These are phyloP conservation scores for Fusarium sp. DNA, from an alignment of 2,329 filamentous ascomycete species.

Conservation along the genomic window DNA sequence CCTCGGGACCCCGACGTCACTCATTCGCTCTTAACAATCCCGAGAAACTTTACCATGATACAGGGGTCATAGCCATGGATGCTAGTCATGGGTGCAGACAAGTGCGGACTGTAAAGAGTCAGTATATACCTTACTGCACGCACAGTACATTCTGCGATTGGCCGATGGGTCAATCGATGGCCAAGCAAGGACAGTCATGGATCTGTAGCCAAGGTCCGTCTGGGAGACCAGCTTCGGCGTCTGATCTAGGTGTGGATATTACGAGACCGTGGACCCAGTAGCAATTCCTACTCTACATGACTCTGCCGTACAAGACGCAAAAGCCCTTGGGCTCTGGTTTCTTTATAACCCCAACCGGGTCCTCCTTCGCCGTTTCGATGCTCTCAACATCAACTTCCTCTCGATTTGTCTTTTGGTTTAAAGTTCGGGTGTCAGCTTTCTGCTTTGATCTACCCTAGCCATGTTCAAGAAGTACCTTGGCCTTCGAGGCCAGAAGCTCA, in stretches of 20 bases:
- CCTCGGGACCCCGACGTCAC: not conserved
- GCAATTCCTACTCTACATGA: constrained; percentile 29
- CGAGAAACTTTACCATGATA: constrained; percentile 6
- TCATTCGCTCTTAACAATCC: not conserved
- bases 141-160: constrained; percentile 5
- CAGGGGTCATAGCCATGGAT: constrained; percentile 17
- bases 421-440: constrained; percentile 8
- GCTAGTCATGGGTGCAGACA: constrained; percentile 1
- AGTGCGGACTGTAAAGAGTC: constrained; percentile 9
- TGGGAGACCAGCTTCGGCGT: constrained; percentile 4
- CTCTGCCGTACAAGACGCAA: constrained; percentile 27
- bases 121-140: constrained; percentile 2
- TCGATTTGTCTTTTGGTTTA: not conserved
- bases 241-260: constrained; percentile 30
- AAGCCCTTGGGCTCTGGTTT: constrained; percentile 8
- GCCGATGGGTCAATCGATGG: constrained; percentile 19
- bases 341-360: constrained; percentile 37
- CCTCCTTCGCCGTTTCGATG: constrained; percentile 8
- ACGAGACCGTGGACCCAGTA: constrained; percentile 30
- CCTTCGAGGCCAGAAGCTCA: constrained; percentile 73
- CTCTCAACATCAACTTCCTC: constrained; percentile 2
- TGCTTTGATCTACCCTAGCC: constrained; percentile 13
- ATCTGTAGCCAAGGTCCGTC: constrained; percentile 11
- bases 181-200: constrained; percentile 12
- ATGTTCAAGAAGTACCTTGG: constrained; percentile 67